phyloP scores from a whole-genome alignment of 148 eudicot genomes.

The Nepenthes mirabilis region DNA sequence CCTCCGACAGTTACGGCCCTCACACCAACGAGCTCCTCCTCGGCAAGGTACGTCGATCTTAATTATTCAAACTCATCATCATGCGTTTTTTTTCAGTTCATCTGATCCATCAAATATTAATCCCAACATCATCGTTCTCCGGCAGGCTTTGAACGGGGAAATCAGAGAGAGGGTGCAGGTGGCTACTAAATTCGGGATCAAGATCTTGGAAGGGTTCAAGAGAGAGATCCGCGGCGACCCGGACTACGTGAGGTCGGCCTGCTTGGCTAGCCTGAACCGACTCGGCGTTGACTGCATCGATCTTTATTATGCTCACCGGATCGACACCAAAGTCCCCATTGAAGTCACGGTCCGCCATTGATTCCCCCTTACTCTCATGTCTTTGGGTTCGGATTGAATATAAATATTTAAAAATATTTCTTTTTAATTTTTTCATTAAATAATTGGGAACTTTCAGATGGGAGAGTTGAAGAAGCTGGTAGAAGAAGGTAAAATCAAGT shows the following conservation, averaged over 20 bases:
- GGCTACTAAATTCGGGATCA: slow-evolving; percentile 4
- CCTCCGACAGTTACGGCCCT: neutral
- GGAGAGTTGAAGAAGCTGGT: slow-evolving; percentile 5
- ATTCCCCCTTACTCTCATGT: too few relatives aligned
- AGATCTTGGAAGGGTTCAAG: neutral
- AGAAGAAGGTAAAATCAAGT: slow-evolving; percentile 5
- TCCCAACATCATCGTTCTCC: neutral
- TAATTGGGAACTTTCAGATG: neutral
- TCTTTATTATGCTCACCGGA: slow-evolving; percentile 1
- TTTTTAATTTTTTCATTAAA: too few relatives aligned
- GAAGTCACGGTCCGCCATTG: slow-evolving; percentile 1
- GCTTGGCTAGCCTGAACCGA: slow-evolving; percentile 1
- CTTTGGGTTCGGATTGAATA: too few relatives aligned
- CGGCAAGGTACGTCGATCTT: neutral
- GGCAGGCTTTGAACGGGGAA: neutral
- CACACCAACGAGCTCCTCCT: neutral
- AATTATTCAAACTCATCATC: too few relatives aligned
- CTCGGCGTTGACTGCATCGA: slow-evolving; percentile 3
- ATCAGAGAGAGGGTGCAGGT: neutral
- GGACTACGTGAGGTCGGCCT: neutral
- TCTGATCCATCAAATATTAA: neutral
- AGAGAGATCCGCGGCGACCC: neutral
- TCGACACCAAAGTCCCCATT: slow-evolving; percentile 2
- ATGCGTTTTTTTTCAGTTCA: neutral
- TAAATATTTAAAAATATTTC: too few relatives aligned